These are phyloP conservation scores for Cyberlindnera petersonii DNA, from an alignment of 805 yeast genomes.

Conservation along the genomic window DNA sequence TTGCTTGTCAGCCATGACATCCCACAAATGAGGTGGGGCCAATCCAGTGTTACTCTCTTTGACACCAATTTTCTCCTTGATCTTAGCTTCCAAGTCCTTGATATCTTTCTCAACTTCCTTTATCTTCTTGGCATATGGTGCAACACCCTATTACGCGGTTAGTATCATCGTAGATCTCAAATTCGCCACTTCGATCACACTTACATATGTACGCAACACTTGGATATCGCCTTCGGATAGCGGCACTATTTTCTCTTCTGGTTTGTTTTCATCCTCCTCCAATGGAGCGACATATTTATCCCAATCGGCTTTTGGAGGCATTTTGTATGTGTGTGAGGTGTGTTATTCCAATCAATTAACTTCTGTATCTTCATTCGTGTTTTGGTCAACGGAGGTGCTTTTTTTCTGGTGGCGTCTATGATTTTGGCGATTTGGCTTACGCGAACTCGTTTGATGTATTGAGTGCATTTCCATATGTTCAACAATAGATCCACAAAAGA, in stretches of 20 bases:
- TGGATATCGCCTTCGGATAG: constrained; percentile 95
- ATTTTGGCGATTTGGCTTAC: neutral
- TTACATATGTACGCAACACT: constrained; percentile 81
- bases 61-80: constrained; percentile 91
- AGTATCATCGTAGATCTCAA: too few species aligned
- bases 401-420: constrained; percentile 1
- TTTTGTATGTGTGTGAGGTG: constrained; percentile 25
- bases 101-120: constrained; percentile 85
- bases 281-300: constrained; percentile 91
- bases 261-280: constrained; percentile 49
- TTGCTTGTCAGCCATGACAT: constrained; percentile 92
- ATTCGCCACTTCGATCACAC: too few species aligned
- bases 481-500: too few species aligned
- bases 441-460: constrained; percentile 1
- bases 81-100: constrained; percentile 75
- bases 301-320: constrained; percentile 99
- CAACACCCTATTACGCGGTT: constrained; percentile 62
- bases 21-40: constrained; percentile 97
- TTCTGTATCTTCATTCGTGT: neutral
- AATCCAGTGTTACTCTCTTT: constrained; percentile 98
- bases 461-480: too few species aligned
- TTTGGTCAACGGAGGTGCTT: neutral
- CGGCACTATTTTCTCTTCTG: constrained; percentile 76
- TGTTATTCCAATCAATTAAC: too few species aligned
- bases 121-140: constrained; percentile 83